Conservation (phyloP, 2,329 filamentous ascomycete species). For the Diaporthe vexans region DNA sequence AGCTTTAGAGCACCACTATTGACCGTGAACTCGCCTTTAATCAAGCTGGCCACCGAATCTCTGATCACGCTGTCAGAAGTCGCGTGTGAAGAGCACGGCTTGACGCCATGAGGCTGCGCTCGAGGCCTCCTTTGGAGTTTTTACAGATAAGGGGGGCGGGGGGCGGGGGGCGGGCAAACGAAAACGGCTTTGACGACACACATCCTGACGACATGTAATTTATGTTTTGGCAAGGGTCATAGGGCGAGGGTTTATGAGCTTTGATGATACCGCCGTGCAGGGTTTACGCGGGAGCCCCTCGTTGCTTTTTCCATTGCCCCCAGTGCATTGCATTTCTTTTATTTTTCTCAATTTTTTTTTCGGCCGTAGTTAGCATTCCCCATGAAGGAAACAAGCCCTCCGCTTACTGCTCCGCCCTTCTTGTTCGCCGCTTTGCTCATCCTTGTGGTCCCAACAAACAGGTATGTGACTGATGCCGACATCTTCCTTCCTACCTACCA, state of each 20-base stretch:
- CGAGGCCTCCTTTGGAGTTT: not conserved
- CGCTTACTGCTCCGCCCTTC: not conserved
- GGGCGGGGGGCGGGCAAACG: not conserved
- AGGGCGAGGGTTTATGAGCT: conserved; percentile 31
- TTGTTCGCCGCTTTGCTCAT: too few relatives aligned
- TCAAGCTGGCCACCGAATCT: not conserved
- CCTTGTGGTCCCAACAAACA: not conserved
- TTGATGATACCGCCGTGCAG: conserved; percentile 41
- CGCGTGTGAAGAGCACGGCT: not conserved
- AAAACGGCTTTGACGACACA: conserved; percentile 2
- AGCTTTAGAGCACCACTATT: conserved; percentile 58
- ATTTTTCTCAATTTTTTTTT: conserved; percentile 10
- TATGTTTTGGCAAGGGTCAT: conserved; percentile 30
- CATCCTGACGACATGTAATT: conserved; percentile 24
- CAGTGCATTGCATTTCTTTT: conserved; percentile 32
- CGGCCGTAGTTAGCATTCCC: conserved; percentile 20
- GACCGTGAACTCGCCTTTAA: not conserved
- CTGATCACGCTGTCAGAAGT: not conserved
- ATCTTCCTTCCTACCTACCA: not conserved
- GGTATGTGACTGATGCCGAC: not conserved
- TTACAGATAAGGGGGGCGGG: conserved; percentile 28
- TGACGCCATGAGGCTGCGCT: not conserved
- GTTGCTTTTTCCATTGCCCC: not conserved
- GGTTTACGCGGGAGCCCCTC: not conserved
- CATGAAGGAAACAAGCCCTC: not conserved